A percentile compares a stretch with the other conserved stretches of the same genome.
Evolutionary conservation across 768 basidiomycete genomes (phyloP).

Genomic region (Boletus patriciae): DNA sequence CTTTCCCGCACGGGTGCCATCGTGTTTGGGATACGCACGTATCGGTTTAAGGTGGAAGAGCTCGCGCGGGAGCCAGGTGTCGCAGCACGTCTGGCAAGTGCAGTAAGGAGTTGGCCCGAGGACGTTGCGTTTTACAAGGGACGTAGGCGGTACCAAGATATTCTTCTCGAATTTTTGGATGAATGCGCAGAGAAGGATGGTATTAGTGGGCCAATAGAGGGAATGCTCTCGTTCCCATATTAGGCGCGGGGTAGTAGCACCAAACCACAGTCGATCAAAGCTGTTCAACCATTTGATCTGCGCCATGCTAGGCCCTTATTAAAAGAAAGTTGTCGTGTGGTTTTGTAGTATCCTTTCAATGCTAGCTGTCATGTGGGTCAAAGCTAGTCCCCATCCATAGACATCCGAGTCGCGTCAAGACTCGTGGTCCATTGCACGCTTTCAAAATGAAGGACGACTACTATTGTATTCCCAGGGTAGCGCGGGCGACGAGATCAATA

Average conservation of each 20-base stretch:
- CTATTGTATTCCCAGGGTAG: conserved; percentile 12
- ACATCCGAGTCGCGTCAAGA: not conserved
- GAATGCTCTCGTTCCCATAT: conserved; percentile 19
- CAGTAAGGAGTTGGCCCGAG: conserved; percentile 67
- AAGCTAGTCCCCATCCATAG: not conserved
- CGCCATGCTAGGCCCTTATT: not conserved
- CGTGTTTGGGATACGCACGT: conserved; percentile 71
- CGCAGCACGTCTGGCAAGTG: conserved; percentile 61
- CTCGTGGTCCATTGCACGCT: not conserved
- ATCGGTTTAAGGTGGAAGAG: conserved; percentile 54
- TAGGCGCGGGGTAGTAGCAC: not conserved
- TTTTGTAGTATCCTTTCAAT: not conserved
- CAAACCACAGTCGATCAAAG: not conserved
- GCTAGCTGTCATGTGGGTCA: not conserved
- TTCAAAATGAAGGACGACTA: not conserved
- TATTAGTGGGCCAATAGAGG: conserved; percentile 11
- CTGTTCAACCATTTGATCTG: not conserved
- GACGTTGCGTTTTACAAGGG: conserved; percentile 47
- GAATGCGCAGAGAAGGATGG: conserved; percentile 24
- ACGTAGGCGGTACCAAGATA: conserved; percentile 21
- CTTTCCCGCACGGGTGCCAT: conserved; percentile 64
- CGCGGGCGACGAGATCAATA: not conserved
- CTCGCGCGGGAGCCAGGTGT: conserved; percentile 58
- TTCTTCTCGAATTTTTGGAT: conserved; percentile 29
- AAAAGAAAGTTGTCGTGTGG: not conserved